Conservation (phyloP, 2,329 filamentous ascomycete genomes). For the Botrytis hyacinthi region DNA sequence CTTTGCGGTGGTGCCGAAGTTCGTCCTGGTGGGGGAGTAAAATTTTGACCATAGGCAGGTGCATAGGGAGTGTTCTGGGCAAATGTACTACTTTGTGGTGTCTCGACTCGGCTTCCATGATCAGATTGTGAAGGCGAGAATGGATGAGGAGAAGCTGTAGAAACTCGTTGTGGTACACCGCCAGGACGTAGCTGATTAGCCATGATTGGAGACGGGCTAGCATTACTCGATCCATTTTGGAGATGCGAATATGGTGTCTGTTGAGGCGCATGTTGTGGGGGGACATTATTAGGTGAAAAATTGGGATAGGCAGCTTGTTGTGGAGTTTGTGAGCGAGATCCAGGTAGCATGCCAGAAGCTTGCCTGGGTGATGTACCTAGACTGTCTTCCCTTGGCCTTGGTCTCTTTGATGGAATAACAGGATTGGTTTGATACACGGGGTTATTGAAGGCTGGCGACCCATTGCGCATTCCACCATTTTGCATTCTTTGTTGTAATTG, state of each 20-base stretch:
- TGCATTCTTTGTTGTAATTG: conserved; percentile 61
- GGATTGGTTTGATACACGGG: conserved; percentile 80
- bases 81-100: conserved; percentile 71
- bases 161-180: conserved; percentile 74
- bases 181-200: conserved; percentile 72
- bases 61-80: conserved; percentile 58
- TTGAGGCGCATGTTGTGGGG: conserved; percentile 58
- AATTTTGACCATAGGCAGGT: conserved; percentile 58
- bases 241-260: conserved; percentile 77
- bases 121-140: conserved; percentile 81
- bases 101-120: conserved; percentile 62
- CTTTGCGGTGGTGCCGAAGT: conserved; percentile 54
- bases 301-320: conserved; percentile 68
- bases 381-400: conserved; percentile 78
- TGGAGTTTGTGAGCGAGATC: conserved; percentile 89
- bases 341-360: conserved; percentile 69
- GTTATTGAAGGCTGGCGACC: conserved; percentile 75
- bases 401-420: conserved; percentile 86
- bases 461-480: conserved; percentile 81
- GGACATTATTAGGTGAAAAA: conserved; percentile 63
- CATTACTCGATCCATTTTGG: conserved; percentile 76
- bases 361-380: conserved; percentile 78
- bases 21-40: conserved; percentile 54
- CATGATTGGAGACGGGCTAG: conserved; percentile 92
- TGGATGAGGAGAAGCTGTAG: conserved; percentile 88